Conservation (phyloP, 176 grass and related monocot species). For the Oryza rufipogon region DNA sequence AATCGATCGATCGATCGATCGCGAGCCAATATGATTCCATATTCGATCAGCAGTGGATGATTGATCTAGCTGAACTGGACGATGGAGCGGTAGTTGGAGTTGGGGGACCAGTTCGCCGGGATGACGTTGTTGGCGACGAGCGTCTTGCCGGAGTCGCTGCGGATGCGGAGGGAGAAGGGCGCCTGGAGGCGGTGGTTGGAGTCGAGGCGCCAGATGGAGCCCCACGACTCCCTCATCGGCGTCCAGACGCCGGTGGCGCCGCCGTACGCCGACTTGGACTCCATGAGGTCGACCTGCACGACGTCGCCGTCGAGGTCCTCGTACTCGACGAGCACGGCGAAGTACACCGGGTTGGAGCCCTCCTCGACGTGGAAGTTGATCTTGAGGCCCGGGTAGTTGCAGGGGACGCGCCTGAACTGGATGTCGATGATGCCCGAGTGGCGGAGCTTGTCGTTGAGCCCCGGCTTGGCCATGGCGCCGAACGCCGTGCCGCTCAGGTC, state of each 20-base stretch:
- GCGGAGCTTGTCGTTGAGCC: constrained; percentile 53
- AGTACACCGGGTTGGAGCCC: constrained; percentile 72
- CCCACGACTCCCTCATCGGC: constrained; percentile 62
- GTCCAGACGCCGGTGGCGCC: constrained; percentile 49
- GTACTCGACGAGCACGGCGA: constrained; percentile 64
- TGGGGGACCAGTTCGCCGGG: constrained; percentile 58
- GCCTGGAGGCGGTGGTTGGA: constrained; percentile 40
- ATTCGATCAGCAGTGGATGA: not conserved
- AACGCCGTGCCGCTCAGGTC: constrained; percentile 74
- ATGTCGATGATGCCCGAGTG: constrained; percentile 66
- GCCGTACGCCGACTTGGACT: constrained; percentile 42
- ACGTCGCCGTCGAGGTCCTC: constrained; percentile 64
- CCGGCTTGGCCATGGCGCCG: constrained; percentile 53
- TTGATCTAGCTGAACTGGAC: constrained; percentile 61
- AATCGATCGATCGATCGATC: no score
- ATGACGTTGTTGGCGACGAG: constrained; percentile 65
- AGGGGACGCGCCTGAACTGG: constrained; percentile 58
- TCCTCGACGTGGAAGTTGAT: constrained; percentile 70
- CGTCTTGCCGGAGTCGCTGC: constrained; percentile 57
- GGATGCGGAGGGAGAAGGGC: constrained; percentile 69
- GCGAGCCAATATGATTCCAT: not conserved
- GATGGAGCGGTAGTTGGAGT: constrained; percentile 66
- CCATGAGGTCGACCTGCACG: constrained; percentile 57
- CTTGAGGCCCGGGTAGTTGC: constrained; percentile 45
- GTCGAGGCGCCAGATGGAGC: constrained; percentile 61